Base-by-base conservation (phyloP, 768 basidiomycete species). In the Holtermannia corniformis region DNA sequence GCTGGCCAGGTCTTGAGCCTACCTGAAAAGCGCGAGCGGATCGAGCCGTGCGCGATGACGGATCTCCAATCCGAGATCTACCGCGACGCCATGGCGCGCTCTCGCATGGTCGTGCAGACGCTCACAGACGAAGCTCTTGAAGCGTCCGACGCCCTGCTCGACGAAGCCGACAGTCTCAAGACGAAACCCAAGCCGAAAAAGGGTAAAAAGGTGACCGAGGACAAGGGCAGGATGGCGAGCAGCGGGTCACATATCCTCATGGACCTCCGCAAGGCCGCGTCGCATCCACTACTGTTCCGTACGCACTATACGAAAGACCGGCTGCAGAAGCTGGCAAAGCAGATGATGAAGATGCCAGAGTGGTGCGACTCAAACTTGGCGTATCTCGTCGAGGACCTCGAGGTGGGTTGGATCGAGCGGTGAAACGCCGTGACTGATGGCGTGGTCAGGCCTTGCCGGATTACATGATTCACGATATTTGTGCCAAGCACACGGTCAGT, bases 21-120 rank as follows among this genome's bases (percentile, higher is more conserved):
- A 28, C 95, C 95, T 3, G 81, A 82, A 59, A 97, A 97, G 74
- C 82, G 80, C 11, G 93, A 97, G 66, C 83, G 86, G 32, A 87
- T 96, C 56, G 88, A 91, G 65, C 90, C 88, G 83, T 99, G 95
- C 73, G 82, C 85, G 37, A 87, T 97, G 87, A 91, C 87, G 0
- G 70, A 80, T 10, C 70, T 84, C 12, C 95, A 99, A 71, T 78
- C 77, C 51, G 77, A 83, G 3, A 84, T 96, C 37, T 99, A 99
- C 75, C 78, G 77, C 50, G 86, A 93, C 54, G 82, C 88, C 0
- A 77, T 97, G 13, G 82, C 84, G 63, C 82, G 88, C 25, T 91
- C 89, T 1, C 79, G 86, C 50, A 87, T 87, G 68, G 86, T 85
- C 11, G 44, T 68, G 20, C 52, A 63, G 28, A 57, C 65, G 49